Percentiles rank a stretch among this genome's conserved stretches.
Conservation (phyloP, 164 flowering plant genomes). For the Vitis vinifera region ASM3070453v1 NC_081813.1:5568001-5568500, state of each 20-base stretch:
- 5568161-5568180: slow-evolving; percentile 2
- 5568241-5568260: slow-evolving; percentile 15
- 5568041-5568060: slow-evolving; percentile 6
- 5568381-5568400: slow-evolving; percentile 33
- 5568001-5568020: slow-evolving; percentile 5
- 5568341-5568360: too few relatives aligned
- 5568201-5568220: slow-evolving; percentile 15
- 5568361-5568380: slow-evolving; percentile 13
- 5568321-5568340: neutral
- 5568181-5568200: slow-evolving; percentile 23
- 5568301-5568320: slow-evolving; percentile 2
- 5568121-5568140: slow-evolving; percentile 4
- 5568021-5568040: neutral
- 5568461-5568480: too few relatives aligned
- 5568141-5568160: neutral
- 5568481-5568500: too few relatives aligned
- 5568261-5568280: slow-evolving; percentile 2
- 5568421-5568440: slow-evolving; percentile 22
- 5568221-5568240: slow-evolving; percentile 33
- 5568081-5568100: slow-evolving; percentile 18
- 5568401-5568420: slow-evolving; percentile 29
- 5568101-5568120: slow-evolving; percentile 14
- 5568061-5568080: slow-evolving; percentile 3
- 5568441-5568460: neutral
- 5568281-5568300: neutral